Evolutionary conservation across 1,139 yeast species (phyloP).

Genomic region (Blastobotrys elegans): DNA sequence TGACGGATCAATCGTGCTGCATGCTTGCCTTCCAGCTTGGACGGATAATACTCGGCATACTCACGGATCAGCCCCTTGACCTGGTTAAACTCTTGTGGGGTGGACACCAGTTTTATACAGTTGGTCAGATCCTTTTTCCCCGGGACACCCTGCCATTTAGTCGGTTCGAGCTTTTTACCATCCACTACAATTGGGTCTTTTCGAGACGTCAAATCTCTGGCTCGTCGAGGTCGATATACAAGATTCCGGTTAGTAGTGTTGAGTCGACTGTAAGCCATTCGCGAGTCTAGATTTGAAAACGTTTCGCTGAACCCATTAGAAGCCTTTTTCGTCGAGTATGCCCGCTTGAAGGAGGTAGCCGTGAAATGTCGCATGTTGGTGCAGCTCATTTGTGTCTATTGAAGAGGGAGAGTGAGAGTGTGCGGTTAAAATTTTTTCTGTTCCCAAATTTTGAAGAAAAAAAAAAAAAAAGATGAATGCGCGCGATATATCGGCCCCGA

Average conservation of each 20-base stretch:
- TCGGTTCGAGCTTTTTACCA: constrained; percentile 24
- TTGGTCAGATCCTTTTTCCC: constrained; percentile 22
- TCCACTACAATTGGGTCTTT: constrained; percentile 22
- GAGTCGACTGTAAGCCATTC: constrained; percentile 20
- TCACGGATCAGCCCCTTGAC: constrained; percentile 16
- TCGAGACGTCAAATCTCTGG: constrained; percentile 21
- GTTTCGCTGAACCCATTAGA: constrained; percentile 4
- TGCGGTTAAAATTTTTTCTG: not conserved
- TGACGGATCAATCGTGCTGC: constrained; percentile 19
- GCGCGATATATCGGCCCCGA: no score
- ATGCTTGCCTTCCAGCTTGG: constrained; percentile 18
- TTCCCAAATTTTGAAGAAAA: no score
- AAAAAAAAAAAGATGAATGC: no score
- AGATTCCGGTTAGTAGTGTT: constrained; percentile 23
- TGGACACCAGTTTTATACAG: constrained; percentile 15
- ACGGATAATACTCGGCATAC: constrained; percentile 16
- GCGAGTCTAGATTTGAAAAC: constrained; percentile 6
- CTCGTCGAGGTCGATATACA: constrained; percentile 28
- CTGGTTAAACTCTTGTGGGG: constrained; percentile 18
- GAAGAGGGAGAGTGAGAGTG: not conserved
- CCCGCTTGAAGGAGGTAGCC: no score
- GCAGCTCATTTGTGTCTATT: not conserved
- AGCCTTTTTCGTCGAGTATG: constrained; percentile 1
- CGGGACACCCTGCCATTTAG: constrained; percentile 27
- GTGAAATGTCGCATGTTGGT: not conserved